Base-by-base conservation (phyloP, 139 green algal species). In the Chlamydomonas urium region DNA sequence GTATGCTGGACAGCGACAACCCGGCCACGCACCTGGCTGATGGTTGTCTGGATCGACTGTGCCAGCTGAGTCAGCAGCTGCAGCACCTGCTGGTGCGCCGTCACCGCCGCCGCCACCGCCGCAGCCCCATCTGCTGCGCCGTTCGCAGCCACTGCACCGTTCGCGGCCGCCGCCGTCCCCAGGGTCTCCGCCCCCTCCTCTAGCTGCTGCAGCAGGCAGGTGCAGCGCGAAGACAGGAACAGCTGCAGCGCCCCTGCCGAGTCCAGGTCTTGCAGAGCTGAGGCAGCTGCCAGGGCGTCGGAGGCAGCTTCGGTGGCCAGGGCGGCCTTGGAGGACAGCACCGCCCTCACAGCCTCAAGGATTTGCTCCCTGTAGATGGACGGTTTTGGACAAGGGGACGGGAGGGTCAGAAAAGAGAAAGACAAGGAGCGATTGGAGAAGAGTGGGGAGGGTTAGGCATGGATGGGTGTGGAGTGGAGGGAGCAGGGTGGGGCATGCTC, bases 281-380 rank as follows among this genome's bases (percentile, higher is more conserved):
- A 83, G 8, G 78, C 32, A 1, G 85, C 85, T 21, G 78, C 80
- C 38, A 90, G 37, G 23, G 87, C 80, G 45, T 84, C 79, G 14
- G 84, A 86, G n/a, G 81, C 87, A 34, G 74, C 38, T 0, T 61
- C 36, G 0, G 74, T 68, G 34, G 8, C 32, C 50, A 88, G 72
- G 8, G 45, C 36, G 10, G 63, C 37, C 24, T 83, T 66, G 2
- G 32, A 59, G 33, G 34, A 63, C 47, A 94, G 81, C 48, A 74
- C 70, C 2, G 74, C 59, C 14, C 45, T 38, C n/a, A 81, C 81
- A 0, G 59, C 45, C 8, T 85, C 79, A 29, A 79, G 65, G 2
- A 94, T 87, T 58, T 97, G 88, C n/a, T 63, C 29, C 26, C 53
- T 63, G 19, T 63, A n/a, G n/a, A n/a, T n/a, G n/a, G n/a, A n/a